Evolutionary conservation across 164 flowering plant species (phyloP), one percentile per base, ranked within the genome.

Genomic region (Cinnamomum micranthum): DNA sequence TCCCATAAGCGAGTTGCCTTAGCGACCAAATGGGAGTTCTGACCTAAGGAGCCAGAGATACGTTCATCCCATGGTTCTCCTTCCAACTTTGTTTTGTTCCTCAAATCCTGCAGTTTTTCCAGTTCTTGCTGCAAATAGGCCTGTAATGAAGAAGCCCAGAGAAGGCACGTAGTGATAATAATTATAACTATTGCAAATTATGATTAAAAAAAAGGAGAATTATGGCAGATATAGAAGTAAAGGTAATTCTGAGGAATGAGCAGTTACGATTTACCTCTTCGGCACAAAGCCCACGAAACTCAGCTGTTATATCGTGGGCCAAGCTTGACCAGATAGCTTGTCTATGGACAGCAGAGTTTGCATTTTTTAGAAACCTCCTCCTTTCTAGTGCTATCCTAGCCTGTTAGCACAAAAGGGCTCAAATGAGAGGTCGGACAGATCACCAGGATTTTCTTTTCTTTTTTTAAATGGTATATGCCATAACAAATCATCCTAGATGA

Each of bases 231-330:
- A 69, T 50, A 0, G 31, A 70, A 52, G 65, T 24, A 20, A 41
- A 71, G 9, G 17, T 22, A 71, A 11, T 24, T 20, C 65, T 52
- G 65, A 58, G 65, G n/a, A 64, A 65, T 72, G 66, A 72, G 62
- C 23, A 67, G 77, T 75, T 72, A 70, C 64, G 60, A 47, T 79
- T 76, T 86, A 96, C 99, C 97, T 94, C 99, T 84, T 96, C 99
- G 71, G 98, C 98, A 89, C 97, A 94, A 69, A 96, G 93, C 70
- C 97, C 95, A 80, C 99, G 97, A 82, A 92, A 96, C 80, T 94
- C 99, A 75, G 98, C 95, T 71, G 99, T 94, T 94, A 94, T 94
- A 80, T 96, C 99, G 84, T 96, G 99, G 82, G 99, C 99, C 84
- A 96, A 85, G 79, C 85, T 84, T 31, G 98, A 94, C 99, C 99